These are phyloP conservation scores for Somion occarium DNA, from an alignment of 1,284 basidiomycete genomes.

Conservation along the genomic window DNA sequence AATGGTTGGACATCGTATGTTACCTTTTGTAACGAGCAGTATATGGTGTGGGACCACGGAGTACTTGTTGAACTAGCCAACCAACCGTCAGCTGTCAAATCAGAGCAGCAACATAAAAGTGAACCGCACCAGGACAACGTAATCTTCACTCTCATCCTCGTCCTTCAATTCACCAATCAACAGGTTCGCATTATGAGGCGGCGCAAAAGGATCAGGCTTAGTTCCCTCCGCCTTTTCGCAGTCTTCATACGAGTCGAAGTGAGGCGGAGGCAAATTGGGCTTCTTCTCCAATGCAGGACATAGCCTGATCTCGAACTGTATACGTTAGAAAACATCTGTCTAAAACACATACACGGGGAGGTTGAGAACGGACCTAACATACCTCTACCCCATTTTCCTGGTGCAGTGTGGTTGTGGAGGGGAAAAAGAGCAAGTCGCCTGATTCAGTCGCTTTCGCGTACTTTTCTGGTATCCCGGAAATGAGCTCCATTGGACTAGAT, in stretches of 20 bases:
- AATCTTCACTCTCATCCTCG: constrained; percentile 55
- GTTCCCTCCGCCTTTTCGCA: constrained; percentile 24
- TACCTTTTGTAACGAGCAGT: constrained; percentile 76
- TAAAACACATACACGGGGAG: not conserved
- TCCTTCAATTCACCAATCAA: constrained; percentile 70
- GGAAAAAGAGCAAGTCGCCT: constrained; percentile 75
- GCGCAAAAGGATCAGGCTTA: constrained; percentile 66
- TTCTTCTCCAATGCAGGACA: constrained; percentile 83
- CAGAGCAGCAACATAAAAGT: not conserved
- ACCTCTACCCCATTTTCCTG: constrained; percentile 63
- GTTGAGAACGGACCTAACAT: constrained; percentile 19
- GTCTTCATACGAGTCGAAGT: constrained; percentile 33
- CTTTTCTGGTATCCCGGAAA: constrained; percentile 50
- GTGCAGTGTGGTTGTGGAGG: constrained; percentile 60
- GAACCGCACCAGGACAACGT: constrained; percentile 67
- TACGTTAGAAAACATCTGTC: not conserved
- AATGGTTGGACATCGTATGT: constrained; percentile 7
- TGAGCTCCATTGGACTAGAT: constrained; percentile 42
- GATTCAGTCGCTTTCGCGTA: constrained; percentile 61
- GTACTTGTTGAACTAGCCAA: constrained; percentile 73
- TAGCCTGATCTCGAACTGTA: constrained; percentile 75
- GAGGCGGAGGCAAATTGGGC: constrained; percentile 43
- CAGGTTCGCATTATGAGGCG: constrained; percentile 74
- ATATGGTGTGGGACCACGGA: constrained; percentile 82
- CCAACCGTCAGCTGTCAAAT: not conserved